Base-by-base conservation (phyloP, 1,284 basidiomycete genomes). In the Ceratobasidium sp. region DNA sequence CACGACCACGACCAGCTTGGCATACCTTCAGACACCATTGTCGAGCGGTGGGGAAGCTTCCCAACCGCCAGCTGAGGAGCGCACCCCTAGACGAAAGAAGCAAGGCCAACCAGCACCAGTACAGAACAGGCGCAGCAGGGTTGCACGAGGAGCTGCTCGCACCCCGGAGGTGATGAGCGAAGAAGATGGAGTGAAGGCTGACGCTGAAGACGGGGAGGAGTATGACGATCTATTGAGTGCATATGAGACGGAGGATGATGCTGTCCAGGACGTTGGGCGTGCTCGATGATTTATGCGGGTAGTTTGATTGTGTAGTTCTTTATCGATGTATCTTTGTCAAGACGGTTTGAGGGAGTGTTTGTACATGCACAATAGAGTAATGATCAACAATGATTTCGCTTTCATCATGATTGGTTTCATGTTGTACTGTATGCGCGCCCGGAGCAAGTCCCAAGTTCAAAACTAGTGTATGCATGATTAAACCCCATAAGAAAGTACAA, bases 161-260 rank as follows among this genome's bases (percentile, higher is more conserved):
- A 57, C 63, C 16, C 50, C 74, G 26, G 55, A 66, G 35, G 62
- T 69, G 30, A 71, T 75, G 74, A 76, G 76, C 35, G 75, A 76
- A 43, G 75, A 76, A 35, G 75, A 76, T 38, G 75, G 75, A 13
- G 73, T 72, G 28, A 76, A 64, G 66, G 76, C 75, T 13, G 77
- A 78, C 52, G 77, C 77, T 69, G 77, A 78, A 63, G 77, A 76
- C 38, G 66, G 66, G 32, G 54, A 57, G 5, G 75, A 75, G 11
- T 76, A 75, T 59, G 74, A 72, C 23, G 75, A 75, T 28, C 35
- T 75, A 18, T 46, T 76, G 2, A 73, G 70, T 30, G 74, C 75
- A 30, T 76, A 76, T 49, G 64, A 63, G 30, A 73, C 72, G 21
- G 72, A 73, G 52, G 66, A 70, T 38, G 66, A 70, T 43, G 32